Evolutionary conservation across 208 protist genomes (phyloP), one percentile per base, ranked within the genome.

Genomic region (Blastocrithidia nonstop): DNA sequence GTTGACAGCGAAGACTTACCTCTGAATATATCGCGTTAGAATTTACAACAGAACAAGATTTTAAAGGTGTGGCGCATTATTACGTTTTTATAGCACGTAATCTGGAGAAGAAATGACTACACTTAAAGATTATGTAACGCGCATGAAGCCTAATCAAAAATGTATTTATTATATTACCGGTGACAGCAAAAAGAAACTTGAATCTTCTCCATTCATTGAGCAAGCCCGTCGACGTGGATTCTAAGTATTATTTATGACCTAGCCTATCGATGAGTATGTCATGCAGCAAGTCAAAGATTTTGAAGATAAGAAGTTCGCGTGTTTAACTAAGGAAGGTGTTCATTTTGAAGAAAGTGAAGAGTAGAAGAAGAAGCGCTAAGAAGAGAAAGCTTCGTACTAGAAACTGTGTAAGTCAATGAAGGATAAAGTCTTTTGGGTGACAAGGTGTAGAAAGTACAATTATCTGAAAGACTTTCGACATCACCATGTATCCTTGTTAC

Each of bases 1-100:
- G 96, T 99, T 6, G 98, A 99, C 71, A 97, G 89, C 54, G 94
- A 99, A 28, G 97, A 99, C 59, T 69, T 99, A n/a, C 97, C 97
- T 23, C 80, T 99, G 17, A 99, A 99, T 69, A 94, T 99, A 5
- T 98, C 95, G 6, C 89, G 98, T 45, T 97, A 99, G 75, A 93
- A 95, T 29, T 78, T 99, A 16, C 98, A 99, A 77, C 81, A 99
- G 57, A 93, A 78, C 66, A 90, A 88, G 25, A 88, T 26, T 63
- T 58, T 97, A 27, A 61, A 61, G 23, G 56, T 97, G 15, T 99
- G 99, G 57, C 91, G 93, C 59, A 66, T 73, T 99, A 9, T 74
- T 99, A 16, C 83, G 97, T 26, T 99, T 95, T 74, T 46, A 72
- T 20, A 87, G 80, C 22, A 82, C 54, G 40, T 74, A 74, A 57